These are phyloP conservation scores for Backusella psychrophila DNA, from an alignment of 192 early-diverging fungal species.

Conservation along the genomic window DNA sequence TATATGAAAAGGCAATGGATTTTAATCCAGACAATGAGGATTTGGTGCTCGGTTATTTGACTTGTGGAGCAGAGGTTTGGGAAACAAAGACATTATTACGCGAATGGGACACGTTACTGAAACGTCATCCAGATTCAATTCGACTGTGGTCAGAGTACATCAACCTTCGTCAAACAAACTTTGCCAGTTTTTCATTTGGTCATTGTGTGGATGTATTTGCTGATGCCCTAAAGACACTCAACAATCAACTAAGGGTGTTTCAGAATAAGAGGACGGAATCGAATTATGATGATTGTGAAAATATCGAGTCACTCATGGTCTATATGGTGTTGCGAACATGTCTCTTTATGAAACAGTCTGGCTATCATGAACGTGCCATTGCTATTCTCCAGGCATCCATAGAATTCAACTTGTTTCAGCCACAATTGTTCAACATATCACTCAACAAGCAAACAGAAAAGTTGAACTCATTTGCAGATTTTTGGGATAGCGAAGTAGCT, in stretches of 20 bases:
- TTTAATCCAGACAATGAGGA: constrained; percentile 46
- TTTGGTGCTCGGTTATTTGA: constrained; percentile 44
- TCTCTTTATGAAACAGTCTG: constrained; percentile 53
- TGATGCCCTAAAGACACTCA: constrained; percentile 35
- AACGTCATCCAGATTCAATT: constrained; percentile 34
- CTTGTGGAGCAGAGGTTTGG: constrained; percentile 45
- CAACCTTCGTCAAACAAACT: constrained; percentile 53
- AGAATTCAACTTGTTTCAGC: constrained; percentile 46
- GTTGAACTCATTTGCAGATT: constrained; percentile 41
- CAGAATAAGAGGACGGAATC: background rate
- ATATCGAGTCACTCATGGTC: constrained; percentile 49
- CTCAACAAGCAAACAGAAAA: constrained; percentile 31
- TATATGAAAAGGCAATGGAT: constrained; percentile 52
- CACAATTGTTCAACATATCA: constrained; percentile 16
- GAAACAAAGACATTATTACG: constrained; percentile 40
- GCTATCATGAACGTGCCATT: constrained; percentile 51
- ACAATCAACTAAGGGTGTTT: background rate
- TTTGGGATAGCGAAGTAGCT: constrained; percentile 54
- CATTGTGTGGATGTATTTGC: constrained; percentile 43
- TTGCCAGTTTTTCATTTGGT: constrained; percentile 48
- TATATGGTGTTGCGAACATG: constrained; percentile 47
- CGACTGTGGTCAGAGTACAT: constrained; percentile 56
- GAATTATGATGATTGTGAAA: constrained; percentile 25
- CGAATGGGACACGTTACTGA: constrained; percentile 53
- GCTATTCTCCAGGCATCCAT: constrained; percentile 48